Evolutionary conservation across 1,139 yeast species (phyloP).

Genomic region (Saccharomyces hybrid): DNA sequence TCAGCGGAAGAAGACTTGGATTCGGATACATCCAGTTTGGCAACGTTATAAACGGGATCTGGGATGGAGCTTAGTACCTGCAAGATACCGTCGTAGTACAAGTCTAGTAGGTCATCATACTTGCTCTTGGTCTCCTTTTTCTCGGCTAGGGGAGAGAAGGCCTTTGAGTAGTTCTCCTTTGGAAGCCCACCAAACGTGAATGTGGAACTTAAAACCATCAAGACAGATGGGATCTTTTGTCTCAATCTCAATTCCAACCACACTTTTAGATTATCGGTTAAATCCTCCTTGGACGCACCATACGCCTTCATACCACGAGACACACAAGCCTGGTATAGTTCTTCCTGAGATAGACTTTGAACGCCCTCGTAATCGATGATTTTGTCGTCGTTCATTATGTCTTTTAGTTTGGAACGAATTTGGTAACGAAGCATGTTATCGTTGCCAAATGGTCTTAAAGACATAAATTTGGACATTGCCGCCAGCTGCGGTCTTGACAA

Average conservation of each 20-base stretch:
- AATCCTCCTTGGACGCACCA: slow-evolving; percentile 75
- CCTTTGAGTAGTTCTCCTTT: background rate
- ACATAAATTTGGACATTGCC: slow-evolving; percentile 92
- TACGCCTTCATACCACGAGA: slow-evolving; percentile 87
- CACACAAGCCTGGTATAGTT: slow-evolving; percentile 82
- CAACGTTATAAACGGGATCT: slow-evolving; percentile 91
- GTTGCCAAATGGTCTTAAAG: slow-evolving; percentile 87
- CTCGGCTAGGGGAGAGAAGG: slow-evolving; percentile 4
- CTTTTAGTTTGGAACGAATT: slow-evolving; percentile 82
- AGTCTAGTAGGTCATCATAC: slow-evolving; percentile 46
- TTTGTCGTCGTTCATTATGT: slow-evolving; percentile 85
- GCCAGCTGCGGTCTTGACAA: slow-evolving; percentile 85
- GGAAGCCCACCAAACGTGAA: slow-evolving; percentile 72
- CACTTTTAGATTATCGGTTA: slow-evolving; percentile 72
- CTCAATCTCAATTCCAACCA: slow-evolving; percentile 89
- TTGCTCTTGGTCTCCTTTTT: slow-evolving; percentile 20
- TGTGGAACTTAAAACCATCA: slow-evolving; percentile 77
- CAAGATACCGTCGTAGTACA: slow-evolving; percentile 73
- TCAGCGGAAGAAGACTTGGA: slow-evolving; percentile 15
- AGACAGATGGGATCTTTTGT: slow-evolving; percentile 85
- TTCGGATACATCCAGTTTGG: slow-evolving; percentile 74
- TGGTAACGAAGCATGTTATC: slow-evolving; percentile 88
- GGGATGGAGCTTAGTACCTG: slow-evolving; percentile 89
- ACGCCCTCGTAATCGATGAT: slow-evolving; percentile 94
- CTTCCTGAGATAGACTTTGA: slow-evolving; percentile 70